Base-by-base conservation (phyloP, 2,329 filamentous ascomycete species). In the Fusarium annulatum region DNA sequence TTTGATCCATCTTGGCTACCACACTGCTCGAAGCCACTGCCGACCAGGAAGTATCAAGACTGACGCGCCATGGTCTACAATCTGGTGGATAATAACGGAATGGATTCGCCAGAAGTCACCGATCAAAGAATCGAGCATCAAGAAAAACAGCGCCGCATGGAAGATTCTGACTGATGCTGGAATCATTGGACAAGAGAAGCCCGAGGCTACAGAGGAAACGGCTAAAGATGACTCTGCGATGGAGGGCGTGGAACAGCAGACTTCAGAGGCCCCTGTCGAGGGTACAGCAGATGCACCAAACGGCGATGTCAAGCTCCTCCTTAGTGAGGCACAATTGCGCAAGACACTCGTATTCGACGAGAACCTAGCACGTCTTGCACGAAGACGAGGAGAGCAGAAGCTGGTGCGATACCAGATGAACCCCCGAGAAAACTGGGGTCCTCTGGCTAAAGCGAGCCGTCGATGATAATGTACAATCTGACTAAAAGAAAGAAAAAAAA, bases 51-150 rank as follows among this genome's bases (percentile, higher is more conserved):
- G 94, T 78, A 91, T 98, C 82, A 97, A 97, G 85, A 98, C 96
- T 0, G 91, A 98, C 82, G 96, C 96, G 19, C 94, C 95, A 0
- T 99, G 95, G 95, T 86, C 86, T 9, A 91, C 94, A 0, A 89
- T 99, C 53, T 98, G 96, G 95, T 93, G 97, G 80, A 86, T 98
- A 34, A 96, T 98, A 90, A 89, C 94, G 33, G 95, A 97, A 82
- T 99, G 95, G 94, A 90, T 93, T 19, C 89, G 92, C 30, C 94
- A 97, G 80, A 93, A 92, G 77, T 87, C 89, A 0, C 95, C 95
- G 0, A 87, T 97, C 65, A 97, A 93, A 79, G 89, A 91, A 41
- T 89, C 89, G 2, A 90, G 90, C 26, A 86, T 97, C 62, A 92
- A 90, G 76, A 87, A 90, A 45, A 88, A 88, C n/a, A 93, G 88